Evolutionary conservation across 2,329 filamentous ascomycete species (phyloP).

Genomic region (Fusarium pseudocircinatum): DNA sequence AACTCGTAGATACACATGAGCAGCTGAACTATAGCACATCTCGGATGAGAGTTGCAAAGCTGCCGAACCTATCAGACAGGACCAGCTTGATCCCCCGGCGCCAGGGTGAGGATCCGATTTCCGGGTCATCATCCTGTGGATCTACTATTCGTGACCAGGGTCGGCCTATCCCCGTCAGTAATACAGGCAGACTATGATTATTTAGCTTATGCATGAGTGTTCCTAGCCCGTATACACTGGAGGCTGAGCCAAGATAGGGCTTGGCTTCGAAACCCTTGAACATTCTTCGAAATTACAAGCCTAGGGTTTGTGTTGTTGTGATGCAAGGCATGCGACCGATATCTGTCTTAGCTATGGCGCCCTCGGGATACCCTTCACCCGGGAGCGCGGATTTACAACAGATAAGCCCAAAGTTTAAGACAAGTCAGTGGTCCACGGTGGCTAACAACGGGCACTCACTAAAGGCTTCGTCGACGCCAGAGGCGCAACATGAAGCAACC

Average conservation of each 20-base stretch:
- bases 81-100: not conserved
- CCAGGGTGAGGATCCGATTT: conserved; percentile 5
- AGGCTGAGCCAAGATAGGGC: conserved; percentile 17
- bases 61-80: conserved; percentile 16
- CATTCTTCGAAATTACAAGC: conserved; percentile 4
- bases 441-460: conserved; percentile 10
- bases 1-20: conserved; percentile 23
- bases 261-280: not conserved
- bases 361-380: conserved; percentile 15
- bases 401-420: conserved; percentile 8
- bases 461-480: conserved; percentile 9
- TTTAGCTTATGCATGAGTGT: conserved; percentile 18
- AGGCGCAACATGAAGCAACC: conserved; percentile 31
- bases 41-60: conserved; percentile 21
- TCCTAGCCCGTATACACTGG: conserved; percentile 12
- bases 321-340: conserved; percentile 6
- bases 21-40: conserved; percentile 13
- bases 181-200: conserved; percentile 15
- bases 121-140: conserved; percentile 21
- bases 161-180: conserved; percentile 18
- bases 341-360: conserved; percentile 14
- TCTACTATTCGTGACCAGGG: conserved; percentile 12
- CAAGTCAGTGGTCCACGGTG: not conserved
- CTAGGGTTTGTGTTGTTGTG: conserved; percentile 3
- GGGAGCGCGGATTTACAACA: conserved; percentile 18